phyloP scores from a whole-genome alignment of 202 grass and related monocot species.

The Panicum virgatum region DNA sequence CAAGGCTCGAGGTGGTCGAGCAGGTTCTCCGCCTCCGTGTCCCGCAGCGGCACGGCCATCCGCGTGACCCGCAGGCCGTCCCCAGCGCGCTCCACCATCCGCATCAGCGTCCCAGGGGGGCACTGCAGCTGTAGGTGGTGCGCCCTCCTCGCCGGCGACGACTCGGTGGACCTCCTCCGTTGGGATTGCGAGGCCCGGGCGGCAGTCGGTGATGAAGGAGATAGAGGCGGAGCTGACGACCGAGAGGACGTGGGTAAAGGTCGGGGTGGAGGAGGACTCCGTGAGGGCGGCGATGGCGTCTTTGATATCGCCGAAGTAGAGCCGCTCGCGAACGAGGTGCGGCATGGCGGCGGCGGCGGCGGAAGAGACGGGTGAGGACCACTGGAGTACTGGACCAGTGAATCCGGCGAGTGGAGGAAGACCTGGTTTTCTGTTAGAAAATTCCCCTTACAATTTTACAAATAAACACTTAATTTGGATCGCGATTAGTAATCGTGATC shows the following conservation, averaged over 20 bases:
- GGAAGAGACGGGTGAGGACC: background rate
- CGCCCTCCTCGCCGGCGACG: conserved; percentile 51
- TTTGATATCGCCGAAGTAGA: conserved; percentile 76
- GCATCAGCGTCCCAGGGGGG: conserved; percentile 49
- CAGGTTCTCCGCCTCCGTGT: conserved; percentile 89
- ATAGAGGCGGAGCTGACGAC: conserved; percentile 79
- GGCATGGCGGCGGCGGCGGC: conserved; percentile 55
- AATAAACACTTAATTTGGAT: background rate
- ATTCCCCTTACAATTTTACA: background rate
- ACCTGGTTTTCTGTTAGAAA: background rate
- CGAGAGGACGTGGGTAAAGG: conserved; percentile 73
- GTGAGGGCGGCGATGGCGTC: conserved; percentile 66
- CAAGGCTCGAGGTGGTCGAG: conserved; percentile 77
- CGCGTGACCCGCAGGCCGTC: conserved; percentile 58
- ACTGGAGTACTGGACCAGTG: too few species aligned
- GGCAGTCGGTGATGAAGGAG: conserved; percentile 80
- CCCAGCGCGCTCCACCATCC: conserved; percentile 69
- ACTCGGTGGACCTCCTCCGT: conserved; percentile 65
- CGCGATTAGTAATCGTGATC: too few species aligned
- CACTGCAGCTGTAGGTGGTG: conserved; percentile 39
- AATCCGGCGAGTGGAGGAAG: background rate
- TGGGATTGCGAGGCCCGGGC: conserved; percentile 47
- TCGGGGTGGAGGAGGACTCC: background rate
- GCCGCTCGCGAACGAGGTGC: conserved; percentile 63
- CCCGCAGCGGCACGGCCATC: conserved; percentile 88